These are phyloP conservation scores for Sequoia sempervirens DNA, from an alignment of 75 land plant species.

Conservation along the genomic window DNA sequence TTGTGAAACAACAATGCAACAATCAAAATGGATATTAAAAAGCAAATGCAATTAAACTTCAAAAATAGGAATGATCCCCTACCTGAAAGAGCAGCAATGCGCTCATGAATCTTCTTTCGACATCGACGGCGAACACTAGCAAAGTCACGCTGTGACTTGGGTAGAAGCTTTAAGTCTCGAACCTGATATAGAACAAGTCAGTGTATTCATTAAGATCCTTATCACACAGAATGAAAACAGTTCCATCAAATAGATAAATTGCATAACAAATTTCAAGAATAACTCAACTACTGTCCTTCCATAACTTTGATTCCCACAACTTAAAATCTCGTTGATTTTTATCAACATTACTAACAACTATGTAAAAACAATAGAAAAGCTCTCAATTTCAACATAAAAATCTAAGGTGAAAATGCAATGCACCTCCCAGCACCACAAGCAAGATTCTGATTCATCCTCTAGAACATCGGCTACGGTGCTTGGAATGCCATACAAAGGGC, in stretches of 20 bases:
- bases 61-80: not conserved
- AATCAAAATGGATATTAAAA: not conserved
- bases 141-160: slow-evolving; percentile 31
- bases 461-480: slow-evolving; percentile 62
- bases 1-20: not conserved
- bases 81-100: slow-evolving; percentile 63
- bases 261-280: not conserved
- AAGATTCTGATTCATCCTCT: slow-evolving; percentile 51
- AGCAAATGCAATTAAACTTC: not conserved
- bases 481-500: slow-evolving; percentile 44
- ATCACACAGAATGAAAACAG: not conserved
- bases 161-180: slow-evolving; percentile 58
- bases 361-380: not conserved
- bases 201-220: not conserved
- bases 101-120: slow-evolving; percentile 64
- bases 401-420: not conserved
- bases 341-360: not conserved
- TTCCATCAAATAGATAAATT: not conserved
- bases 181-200: slow-evolving; percentile 24
- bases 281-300: not conserved
- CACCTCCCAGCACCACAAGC: slow-evolving; percentile 91
- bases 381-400: not conserved
- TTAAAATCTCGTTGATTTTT: not conserved
- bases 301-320: not conserved
- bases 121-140: slow-evolving; percentile 37